phyloP scores from a whole-genome alignment of 2,329 filamentous ascomycete species.

The Cordyceps cateniannulata region DNA sequence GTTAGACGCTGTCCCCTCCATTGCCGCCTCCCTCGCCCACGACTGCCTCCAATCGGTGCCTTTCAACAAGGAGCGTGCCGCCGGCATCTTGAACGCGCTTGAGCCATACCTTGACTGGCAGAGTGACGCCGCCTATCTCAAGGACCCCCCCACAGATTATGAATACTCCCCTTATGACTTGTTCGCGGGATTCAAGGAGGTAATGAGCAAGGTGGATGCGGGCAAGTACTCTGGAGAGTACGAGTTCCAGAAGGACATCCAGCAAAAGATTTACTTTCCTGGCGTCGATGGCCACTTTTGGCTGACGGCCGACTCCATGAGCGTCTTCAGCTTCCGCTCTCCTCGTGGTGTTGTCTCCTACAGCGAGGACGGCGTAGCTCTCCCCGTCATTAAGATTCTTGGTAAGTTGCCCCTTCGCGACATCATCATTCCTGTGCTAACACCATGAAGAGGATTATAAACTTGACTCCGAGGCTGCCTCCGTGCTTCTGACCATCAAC shows the following conservation, averaged over 20 bases:
- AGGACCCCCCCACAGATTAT: conserved; percentile 46
- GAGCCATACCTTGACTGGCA: conserved; percentile 41
- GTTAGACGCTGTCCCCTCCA: conserved; percentile 20
- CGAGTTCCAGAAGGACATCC: conserved; percentile 49
- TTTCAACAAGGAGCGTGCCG: conserved; percentile 28
- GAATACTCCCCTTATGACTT: conserved; percentile 43
- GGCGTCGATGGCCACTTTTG: conserved; percentile 61
- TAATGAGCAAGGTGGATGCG: conserved; percentile 34
- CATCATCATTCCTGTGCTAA: neutral
- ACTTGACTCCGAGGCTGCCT: conserved; percentile 18
- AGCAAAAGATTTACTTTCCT: conserved; percentile 39
- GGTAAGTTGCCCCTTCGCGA: conserved; percentile 11
- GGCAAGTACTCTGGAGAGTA: conserved; percentile 45
- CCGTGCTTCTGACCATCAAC: conserved; percentile 22
- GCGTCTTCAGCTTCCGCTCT: conserved; percentile 34
- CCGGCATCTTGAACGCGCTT: conserved; percentile 30
- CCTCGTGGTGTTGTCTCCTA: conserved; percentile 34
- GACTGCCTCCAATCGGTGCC: conserved; percentile 34
- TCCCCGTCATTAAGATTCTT: conserved; percentile 19
- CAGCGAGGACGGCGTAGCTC: conserved; percentile 20
- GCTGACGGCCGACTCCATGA: conserved; percentile 44
- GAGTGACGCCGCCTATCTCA: conserved; percentile 40
- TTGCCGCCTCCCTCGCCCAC: conserved; percentile 29
- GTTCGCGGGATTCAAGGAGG: conserved; percentile 35
- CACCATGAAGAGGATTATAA: conserved; percentile 16